Evolutionary conservation across 1,139 yeast species (phyloP), one percentile per base, ranked within the genome.

Genomic region (Wickerhamiella infanticola): DNA sequence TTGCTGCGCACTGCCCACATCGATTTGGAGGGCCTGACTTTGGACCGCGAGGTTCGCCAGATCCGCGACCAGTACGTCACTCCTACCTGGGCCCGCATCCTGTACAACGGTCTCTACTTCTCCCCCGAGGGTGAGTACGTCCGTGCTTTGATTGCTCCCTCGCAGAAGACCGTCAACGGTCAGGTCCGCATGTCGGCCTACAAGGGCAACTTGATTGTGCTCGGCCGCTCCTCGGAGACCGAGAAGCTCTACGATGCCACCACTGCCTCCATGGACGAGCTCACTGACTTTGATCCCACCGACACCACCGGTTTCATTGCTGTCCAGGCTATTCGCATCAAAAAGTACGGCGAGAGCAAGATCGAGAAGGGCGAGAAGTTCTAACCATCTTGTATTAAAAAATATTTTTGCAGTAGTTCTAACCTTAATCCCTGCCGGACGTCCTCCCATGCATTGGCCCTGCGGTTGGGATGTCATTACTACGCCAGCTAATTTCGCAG

Each of bases 221-320:
- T 88, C 63, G 98, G 98, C 63, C 85, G 98, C 75, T 86, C 81
- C 52, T 85, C 96, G 27, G 81, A 80, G 53, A 85, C 97, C 51
- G 97, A 88, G 70, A 88, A 86, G 71, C 77, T 90, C 59, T 90
- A 90, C 66, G 97, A 90, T 65, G 96, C 95, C 55, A 85, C 95
- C 51, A 96, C 88, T 67, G 86, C 97, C 25, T 88, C 97, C 23
- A 90, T 90, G 98, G 98, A 90, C 68, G 97, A 90, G 70, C 79
- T 90, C 62, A 88, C 97, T 50, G 98, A 96, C 50, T 90, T 90
- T 74, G 81, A 85, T 59, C 98, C 98, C 51, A 88, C 83, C 65
- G 97, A 90, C 66, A 85, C 98, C 52, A 73, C 94, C 53, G 98
- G 98, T 48, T 90, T 90, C 76, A 90, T 90, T 68, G 86, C 95